Base-by-base conservation (phyloP, 305 asterid genomes). In the Rubia peregrina region DNA sequence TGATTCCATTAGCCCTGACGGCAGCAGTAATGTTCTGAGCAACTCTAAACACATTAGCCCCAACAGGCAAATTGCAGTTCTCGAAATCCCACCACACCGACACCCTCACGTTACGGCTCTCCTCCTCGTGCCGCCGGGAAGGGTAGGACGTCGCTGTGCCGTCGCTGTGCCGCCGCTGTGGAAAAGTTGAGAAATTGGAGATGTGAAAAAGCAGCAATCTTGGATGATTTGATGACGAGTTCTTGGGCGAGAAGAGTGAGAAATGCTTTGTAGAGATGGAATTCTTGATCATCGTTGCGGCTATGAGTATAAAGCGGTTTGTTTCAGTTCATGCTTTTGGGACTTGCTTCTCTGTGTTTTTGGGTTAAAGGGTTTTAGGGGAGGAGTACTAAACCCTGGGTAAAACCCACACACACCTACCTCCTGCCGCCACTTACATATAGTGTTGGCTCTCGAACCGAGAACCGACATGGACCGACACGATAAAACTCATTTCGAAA, bases 71-170 rank as follows among this genome's bases (percentile, higher is more conserved):
- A 22, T 72, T 22, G 57, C 98, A 93, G 71, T 91, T 93, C 83
- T 93, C 98, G 68, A 93, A 89, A 79, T 93, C 98, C 98, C 98
- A 93, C 98, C 97, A 93, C 49, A 93, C 98, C 3, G 98, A 89
- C 3, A 93, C 96, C 76, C 88, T 86, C 53, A 91, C 95, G 68
- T 68, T 74, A 69, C 96, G 88, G 71, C 88, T 81, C 77, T 87
- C 95, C 42, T 89, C 96, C 77, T 87, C 95, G 40, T 80, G 87
- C 41, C 95, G 87, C 65, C 95, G 84, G 30, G 73, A 74, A 14
- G 77, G 69, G 81, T 82, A 67, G 0, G 76, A 59, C 12, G 76
- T 40, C 4, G 44, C 36, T 16, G 49, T 5, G 21, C 7, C 21
- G n/a, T 33, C 33, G 10, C 48, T 43, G 48, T 21, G n/a, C n/a